A percentile compares a stretch with the other conserved stretches of the same genome.
phyloP scores from a whole-genome alignment of 2,329 filamentous ascomycete genomes.

The Thielaviopsis ethacetica region DNA sequence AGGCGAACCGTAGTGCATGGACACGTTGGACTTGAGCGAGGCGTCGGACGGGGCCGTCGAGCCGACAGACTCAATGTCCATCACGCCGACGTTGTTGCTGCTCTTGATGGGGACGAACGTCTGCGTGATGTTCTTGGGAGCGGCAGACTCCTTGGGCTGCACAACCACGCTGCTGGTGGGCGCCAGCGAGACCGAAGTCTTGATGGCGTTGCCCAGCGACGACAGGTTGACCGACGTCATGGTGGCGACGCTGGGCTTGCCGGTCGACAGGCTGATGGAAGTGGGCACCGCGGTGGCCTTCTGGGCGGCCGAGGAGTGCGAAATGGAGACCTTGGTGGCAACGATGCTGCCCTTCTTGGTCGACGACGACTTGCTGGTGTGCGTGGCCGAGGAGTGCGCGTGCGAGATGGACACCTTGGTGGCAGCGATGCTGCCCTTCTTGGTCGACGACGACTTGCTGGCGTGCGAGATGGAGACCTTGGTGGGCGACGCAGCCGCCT shows the following conservation, averaged over 20 bases:
- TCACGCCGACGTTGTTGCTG: too few species aligned
- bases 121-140: slow-evolving; percentile 7
- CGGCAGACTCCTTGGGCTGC: neutral
- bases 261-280: neutral
- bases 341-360: neutral
- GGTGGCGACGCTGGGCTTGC: neutral
- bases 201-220: neutral
- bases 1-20: slow-evolving; percentile 12
- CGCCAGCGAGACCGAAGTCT: neutral
- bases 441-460: neutral
- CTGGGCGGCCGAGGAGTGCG: neutral
- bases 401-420: neutral
- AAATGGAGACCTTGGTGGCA: neutral
- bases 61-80: neutral
- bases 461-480: neutral
- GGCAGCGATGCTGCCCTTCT: neutral
- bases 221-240: neutral
- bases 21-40: neutral
- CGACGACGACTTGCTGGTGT: neutral
- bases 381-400: neutral
- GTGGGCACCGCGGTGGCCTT: neutral
- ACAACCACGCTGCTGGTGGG: neutral
- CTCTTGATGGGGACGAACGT: slow-evolving; percentile 15
- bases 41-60: neutral
- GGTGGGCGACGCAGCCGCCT: too few species aligned